phyloP scores from a whole-genome alignment of 2,329 filamentous ascomycete genomes.

The Nothophaeocryptopus gaeumannii region DNA sequence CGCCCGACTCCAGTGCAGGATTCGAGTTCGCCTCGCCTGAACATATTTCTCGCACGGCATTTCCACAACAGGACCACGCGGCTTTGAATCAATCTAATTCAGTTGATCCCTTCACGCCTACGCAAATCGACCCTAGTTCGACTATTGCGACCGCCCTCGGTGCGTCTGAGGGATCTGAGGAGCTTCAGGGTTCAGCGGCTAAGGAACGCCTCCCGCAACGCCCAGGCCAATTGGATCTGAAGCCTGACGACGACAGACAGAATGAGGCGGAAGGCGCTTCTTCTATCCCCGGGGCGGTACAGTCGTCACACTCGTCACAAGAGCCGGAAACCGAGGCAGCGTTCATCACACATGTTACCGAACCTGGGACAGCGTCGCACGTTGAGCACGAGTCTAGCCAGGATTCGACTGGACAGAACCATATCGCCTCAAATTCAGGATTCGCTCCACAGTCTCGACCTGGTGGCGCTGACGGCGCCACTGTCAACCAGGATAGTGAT shows the following conservation, averaged over 20 bases:
- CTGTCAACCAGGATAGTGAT: too few species aligned
- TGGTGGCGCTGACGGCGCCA: too few species aligned
- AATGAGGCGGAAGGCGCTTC: neutral
- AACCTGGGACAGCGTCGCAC: neutral
- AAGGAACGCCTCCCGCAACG: neutral
- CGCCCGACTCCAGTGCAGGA: slow-evolving; percentile 35
- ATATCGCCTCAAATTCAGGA: slow-evolving; percentile 2
- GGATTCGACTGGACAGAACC: neutral
- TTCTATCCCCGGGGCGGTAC: neutral
- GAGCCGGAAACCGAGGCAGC: neutral
- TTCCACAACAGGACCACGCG: slow-evolving; percentile 2
- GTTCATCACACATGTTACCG: slow-evolving; percentile 6
- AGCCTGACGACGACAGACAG: neutral
- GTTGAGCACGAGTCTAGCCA: neutral
- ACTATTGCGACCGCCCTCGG: neutral
- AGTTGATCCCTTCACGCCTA: neutral
- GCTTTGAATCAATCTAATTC: slow-evolving; percentile 3
- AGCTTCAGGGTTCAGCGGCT: neutral
- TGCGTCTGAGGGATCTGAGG: slow-evolving; percentile 1
- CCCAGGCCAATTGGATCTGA: slow-evolving; percentile 7
- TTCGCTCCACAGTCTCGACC: too few species aligned
- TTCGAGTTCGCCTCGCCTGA: slow-evolving; percentile 21
- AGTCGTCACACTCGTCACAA: neutral
- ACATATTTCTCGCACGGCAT: neutral
- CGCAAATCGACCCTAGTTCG: neutral